Conservation (phyloP, 2,329 filamentous ascomycete genomes). For the Exserohilum turcica region DNA sequence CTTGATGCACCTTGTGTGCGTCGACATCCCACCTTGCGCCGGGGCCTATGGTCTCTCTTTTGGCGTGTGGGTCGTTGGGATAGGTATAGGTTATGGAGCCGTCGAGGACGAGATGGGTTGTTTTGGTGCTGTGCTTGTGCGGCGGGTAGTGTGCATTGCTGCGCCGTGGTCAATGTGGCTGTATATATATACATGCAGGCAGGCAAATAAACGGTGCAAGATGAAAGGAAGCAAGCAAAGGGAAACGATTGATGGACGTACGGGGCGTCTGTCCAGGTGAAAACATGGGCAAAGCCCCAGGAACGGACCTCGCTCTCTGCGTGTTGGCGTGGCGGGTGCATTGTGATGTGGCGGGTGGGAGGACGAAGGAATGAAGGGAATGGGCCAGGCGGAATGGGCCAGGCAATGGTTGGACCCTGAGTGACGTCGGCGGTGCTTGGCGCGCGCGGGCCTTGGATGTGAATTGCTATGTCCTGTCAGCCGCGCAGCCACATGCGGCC, state of each 20-base stretch:
- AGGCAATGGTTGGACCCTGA: conserved; percentile 21
- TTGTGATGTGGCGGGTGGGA: conserved; percentile 10
- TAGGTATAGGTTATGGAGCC: conserved; percentile 71
- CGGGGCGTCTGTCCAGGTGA: conserved; percentile 74
- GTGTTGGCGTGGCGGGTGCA: conserved; percentile 53
- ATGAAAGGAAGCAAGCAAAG: neutral
- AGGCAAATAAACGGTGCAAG: no score
- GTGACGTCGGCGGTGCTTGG: conserved; percentile 23
- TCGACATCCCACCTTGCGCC: conserved; percentile 71
- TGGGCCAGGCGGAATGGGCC: no score
- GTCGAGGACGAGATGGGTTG: conserved; percentile 70
- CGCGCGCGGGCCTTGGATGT: no score
- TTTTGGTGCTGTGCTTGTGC: conserved; percentile 67
- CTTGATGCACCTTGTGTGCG: conserved; percentile 67
- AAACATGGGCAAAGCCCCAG: conserved; percentile 72
- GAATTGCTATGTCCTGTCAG: conserved; percentile 2
- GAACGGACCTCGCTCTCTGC: conserved; percentile 66
- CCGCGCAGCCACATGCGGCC: conserved; percentile 9
- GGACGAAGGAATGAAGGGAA: neutral
- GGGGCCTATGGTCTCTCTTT: conserved; percentile 63
- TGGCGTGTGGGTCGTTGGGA: conserved; percentile 61
- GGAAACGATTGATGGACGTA: conserved; percentile 54
- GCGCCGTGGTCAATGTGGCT: neutral
- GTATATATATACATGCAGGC: no score
- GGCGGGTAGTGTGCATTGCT: conserved; percentile 72